These are phyloP conservation scores for Dothistroma septosporum DNA, from an alignment of 2,329 filamentous ascomycete genomes.

Conservation along the genomic window DNA sequence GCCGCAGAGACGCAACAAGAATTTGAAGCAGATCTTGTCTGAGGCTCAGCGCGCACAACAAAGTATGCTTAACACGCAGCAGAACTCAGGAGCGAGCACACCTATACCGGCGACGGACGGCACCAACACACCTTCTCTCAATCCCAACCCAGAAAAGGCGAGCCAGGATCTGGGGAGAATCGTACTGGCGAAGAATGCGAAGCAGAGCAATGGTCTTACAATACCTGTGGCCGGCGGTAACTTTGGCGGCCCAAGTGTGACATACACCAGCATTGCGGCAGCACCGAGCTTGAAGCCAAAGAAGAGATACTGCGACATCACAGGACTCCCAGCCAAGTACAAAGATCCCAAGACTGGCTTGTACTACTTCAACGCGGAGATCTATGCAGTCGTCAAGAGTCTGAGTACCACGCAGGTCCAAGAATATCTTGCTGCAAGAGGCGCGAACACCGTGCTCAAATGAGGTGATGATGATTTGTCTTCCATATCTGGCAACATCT, in stretches of 20 bases:
- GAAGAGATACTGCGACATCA: constrained; percentile 93
- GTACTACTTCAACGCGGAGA: constrained; percentile 87
- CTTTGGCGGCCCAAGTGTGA: constrained; percentile 57
- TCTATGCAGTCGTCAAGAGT: constrained; percentile 77
- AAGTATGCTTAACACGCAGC: constrained; percentile 72
- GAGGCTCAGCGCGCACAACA: constrained; percentile 86
- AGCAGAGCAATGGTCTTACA: constrained; percentile 31
- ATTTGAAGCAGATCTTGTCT: constrained; percentile 91
- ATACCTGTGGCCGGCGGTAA: constrained; percentile 13
- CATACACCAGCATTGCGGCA: constrained; percentile 95
- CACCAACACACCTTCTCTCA: constrained; percentile 54
- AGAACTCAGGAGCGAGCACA: constrained; percentile 74
- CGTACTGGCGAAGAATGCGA: constrained; percentile 74
- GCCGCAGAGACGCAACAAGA: constrained; percentile 95
- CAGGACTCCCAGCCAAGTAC: constrained; percentile 85
- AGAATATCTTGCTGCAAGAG: constrained; percentile 81
- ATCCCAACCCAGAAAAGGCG: constrained; percentile 83
- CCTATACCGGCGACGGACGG: constrained; percentile 41
- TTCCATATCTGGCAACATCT: background rate
- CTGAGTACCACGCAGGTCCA: constrained; percentile 80
- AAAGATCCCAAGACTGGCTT: constrained; percentile 91
- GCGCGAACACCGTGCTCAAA: constrained; percentile 89
- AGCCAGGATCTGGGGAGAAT: constrained; percentile 81
- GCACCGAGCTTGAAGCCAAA: constrained; percentile 77
- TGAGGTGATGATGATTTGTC: constrained; percentile 44